Percentiles rank a stretch among this genome's conserved stretches.
phyloP scores from a whole-genome alignment of 2,329 filamentous ascomycete genomes.

The Talaromyces sp. region DNA sequence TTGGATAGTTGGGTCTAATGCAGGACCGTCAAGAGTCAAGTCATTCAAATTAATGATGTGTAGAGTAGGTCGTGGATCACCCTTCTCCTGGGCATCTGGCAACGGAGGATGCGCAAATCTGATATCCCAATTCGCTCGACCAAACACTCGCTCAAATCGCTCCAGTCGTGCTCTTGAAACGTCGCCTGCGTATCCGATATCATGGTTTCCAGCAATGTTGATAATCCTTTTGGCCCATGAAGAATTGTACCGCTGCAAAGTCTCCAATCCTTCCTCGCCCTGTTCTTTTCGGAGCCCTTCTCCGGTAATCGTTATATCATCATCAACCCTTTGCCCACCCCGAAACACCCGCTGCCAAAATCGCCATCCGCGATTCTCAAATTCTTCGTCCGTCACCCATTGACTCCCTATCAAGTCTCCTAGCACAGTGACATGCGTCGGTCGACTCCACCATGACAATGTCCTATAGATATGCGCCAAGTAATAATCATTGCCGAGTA shows the following conservation, averaged over 20 bases:
- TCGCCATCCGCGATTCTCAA: constrained; percentile 63
- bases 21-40: constrained; percentile 88
- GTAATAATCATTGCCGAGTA: constrained; percentile 92
- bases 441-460: constrained; percentile 74
- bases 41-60: constrained; percentile 84
- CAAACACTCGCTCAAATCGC: constrained; percentile 80
- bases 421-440: constrained; percentile 82
- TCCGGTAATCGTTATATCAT: constrained; percentile 36
- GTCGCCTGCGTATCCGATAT: constrained; percentile 93
- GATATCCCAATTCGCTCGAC: constrained; percentile 85
- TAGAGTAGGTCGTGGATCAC: constrained; percentile 53
- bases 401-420: constrained; percentile 92
- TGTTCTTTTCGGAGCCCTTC: constrained; percentile 8
- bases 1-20: constrained; percentile 61
- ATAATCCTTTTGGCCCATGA: constrained; percentile 73
- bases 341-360: constrained; percentile 79
- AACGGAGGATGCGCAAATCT: constrained; percentile 58
- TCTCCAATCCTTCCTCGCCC: constrained; percentile 29
- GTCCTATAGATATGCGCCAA: constrained; percentile 86
- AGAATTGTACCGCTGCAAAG: constrained; percentile 42
- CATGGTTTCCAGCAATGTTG: constrained; percentile 91
- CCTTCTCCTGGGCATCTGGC: neutral
- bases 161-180: constrained; percentile 68
- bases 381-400: constrained; percentile 86
- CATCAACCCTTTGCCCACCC: constrained; percentile 58